phyloP scores from a whole-genome alignment of 2,329 filamentous ascomycete genomes.

The Aspergillus sp. region DNA sequence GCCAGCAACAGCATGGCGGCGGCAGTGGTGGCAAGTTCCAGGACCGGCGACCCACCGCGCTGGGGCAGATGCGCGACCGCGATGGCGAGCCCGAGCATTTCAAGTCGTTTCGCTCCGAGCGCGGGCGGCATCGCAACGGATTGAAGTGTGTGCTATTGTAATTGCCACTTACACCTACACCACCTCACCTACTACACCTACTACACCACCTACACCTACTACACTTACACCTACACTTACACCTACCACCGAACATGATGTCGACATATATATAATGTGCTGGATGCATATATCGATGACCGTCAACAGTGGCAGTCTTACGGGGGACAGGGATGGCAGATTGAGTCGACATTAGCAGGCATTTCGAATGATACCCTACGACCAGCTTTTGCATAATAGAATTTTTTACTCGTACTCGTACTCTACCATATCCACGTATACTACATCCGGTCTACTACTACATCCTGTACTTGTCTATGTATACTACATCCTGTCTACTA shows the following conservation, averaged over 20 bases:
- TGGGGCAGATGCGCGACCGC: constrained; percentile 29
- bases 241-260: too few species aligned
- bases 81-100: constrained; percentile 33
- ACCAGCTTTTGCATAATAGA: constrained; percentile 22
- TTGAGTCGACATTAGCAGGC: constrained; percentile 25
- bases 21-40: constrained; percentile 22
- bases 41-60: constrained; percentile 30
- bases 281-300: neutral
- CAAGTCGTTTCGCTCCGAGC: constrained; percentile 32
- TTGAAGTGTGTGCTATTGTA: constrained; percentile 22
- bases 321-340: neutral
- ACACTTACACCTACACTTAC: too few species aligned
- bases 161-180: too few species aligned
- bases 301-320: neutral
- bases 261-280: too few species aligned
- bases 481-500: neutral
- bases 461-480: neutral
- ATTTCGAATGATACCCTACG: constrained; percentile 38
- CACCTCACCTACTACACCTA: too few species aligned
- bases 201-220: too few species aligned
- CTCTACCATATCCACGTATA: too few species aligned
- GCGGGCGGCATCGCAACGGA: constrained; percentile 28
- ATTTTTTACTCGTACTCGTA: too few species aligned
- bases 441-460: too few species aligned
- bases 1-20: constrained; percentile 45